Evolutionary conservation across 139 green algal species (phyloP), one percentile per base, ranked within the genome.

Genomic region (Diplosphaera chodatii): DNA sequence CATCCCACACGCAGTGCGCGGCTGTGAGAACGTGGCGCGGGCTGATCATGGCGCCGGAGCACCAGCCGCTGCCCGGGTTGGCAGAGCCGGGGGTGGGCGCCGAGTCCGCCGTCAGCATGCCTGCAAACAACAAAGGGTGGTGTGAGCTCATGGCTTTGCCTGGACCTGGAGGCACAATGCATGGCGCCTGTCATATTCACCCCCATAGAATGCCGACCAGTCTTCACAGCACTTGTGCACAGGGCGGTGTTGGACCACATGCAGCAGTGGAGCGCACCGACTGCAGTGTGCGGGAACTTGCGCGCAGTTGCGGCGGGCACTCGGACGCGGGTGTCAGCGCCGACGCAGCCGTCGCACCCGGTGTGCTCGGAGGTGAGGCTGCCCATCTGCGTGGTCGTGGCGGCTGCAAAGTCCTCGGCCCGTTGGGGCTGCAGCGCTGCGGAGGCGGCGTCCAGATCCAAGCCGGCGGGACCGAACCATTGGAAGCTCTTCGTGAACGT

Each of bases 1-100:
- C 74, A 41, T 79, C 66, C 18, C 67, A 70, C 31, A 79, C 74
- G 48, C 74, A 79, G 32, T 79, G 74, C 33, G 48, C 74, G 18
- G 74, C 74, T 30, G 74, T 79, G 18, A 79, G 10, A 20, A 79
- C 68, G 33, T 79, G 74, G 13, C 32, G 41, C 3, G 40, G 30
- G 25, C 74, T 70, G 63, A 79, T 79, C 1, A 79, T 65, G 5
- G 74, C 71, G 22, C 74, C 74, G 28, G 64, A 72, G 74, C 74
- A 79, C 74, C 48, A 59, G 13, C 25, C 48, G 10, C 4, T 18
- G 10, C 8, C 48, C 3, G 16, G 13, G 25, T 25, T 25, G 13
- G 48, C 48, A 5, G 48, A 23, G 48, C 13, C 25, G 48, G 3
- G 3, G 48, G 48, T 5, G 13, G 48, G 16, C 16, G 48, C 13